phyloP scores from a whole-genome alignment of 345 rosid genomes.

The Lagerstroemia speciosa region DNA sequence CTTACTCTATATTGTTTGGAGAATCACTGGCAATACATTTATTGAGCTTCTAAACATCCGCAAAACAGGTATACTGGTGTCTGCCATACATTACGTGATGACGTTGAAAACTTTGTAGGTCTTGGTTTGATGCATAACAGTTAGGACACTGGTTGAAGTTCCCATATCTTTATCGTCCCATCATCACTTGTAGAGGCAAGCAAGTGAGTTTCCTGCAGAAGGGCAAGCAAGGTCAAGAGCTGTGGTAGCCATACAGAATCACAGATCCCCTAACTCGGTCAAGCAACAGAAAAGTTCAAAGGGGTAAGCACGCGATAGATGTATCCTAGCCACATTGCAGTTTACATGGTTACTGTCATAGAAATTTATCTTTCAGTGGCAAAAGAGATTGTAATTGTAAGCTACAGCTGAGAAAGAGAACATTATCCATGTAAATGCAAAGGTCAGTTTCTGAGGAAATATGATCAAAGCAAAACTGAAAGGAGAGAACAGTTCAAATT shows the following conservation, averaged over 20 bases:
- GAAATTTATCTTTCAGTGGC: neutral
- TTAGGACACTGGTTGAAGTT: constrained; percentile 23
- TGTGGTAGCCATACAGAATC: neutral
- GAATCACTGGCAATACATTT: neutral
- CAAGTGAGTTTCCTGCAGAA: constrained; percentile 39
- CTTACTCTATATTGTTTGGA: neutral
- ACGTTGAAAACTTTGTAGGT: neutral
- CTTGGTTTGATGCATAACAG: neutral
- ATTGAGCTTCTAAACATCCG: neutral
- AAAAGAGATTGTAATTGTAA: neutral
- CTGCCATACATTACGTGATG: neutral
- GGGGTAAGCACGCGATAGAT: neutral
- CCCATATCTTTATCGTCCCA: constrained; percentile 69
- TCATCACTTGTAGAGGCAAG: constrained; percentile 90
- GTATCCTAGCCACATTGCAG: neutral
- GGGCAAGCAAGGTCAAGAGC: neutral
- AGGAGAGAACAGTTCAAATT: neutral
- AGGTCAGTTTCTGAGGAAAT: neutral
- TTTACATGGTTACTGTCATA: no score
- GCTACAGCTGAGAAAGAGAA: neutral
- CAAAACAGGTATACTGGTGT: neutral
- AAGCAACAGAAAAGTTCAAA: neutral
- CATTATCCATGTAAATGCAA: neutral
- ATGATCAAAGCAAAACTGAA: neutral
- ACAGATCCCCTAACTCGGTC: neutral